phyloP scores from a whole-genome alignment of 345 rosid genomes.

The Citrus sinensis region DNA sequence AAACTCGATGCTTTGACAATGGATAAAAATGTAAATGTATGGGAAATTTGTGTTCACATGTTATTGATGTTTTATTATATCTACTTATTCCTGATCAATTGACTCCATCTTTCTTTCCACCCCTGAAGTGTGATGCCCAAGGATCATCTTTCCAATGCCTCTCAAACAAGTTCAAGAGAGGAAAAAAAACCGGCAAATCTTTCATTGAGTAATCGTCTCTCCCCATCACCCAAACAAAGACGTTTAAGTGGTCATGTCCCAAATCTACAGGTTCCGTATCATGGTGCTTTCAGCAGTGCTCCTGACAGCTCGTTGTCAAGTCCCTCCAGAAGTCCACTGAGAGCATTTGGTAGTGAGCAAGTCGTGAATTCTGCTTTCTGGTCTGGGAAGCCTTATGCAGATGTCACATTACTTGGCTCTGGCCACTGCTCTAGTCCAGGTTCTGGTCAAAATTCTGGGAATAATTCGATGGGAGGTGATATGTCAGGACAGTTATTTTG shows the following conservation, averaged over 20 bases:
- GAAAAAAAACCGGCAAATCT: slow-evolving; percentile 44
- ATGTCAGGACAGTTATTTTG: slow-evolving; percentile 64
- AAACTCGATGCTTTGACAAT: neutral
- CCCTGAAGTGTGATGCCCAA: slow-evolving; percentile 38
- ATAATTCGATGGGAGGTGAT: slow-evolving; percentile 72
- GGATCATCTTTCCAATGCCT: slow-evolving; percentile 34
- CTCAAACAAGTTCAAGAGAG: slow-evolving; percentile 39
- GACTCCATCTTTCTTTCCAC: slow-evolving; percentile 6
- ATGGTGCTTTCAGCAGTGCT: slow-evolving; percentile 51
- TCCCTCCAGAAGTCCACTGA: slow-evolving; percentile 75
- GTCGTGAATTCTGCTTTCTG: slow-evolving; percentile 48
- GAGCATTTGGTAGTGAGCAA: slow-evolving; percentile 56
- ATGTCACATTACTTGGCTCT: slow-evolving; percentile 52
- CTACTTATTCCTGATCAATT: slow-evolving; percentile 12
- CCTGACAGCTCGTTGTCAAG: slow-evolving; percentile 80
- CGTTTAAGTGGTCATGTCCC: slow-evolving; percentile 47
- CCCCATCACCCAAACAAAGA: slow-evolving; percentile 47
- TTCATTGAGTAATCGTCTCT: slow-evolving; percentile 37
- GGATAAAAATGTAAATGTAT: neutral
- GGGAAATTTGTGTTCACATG: neutral
- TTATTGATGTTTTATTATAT: neutral
- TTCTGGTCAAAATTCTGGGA: slow-evolving; percentile 76
- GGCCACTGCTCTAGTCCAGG: slow-evolving; percentile 85
- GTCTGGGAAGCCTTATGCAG: slow-evolving; percentile 55
- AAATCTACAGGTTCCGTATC: slow-evolving; percentile 51